Evolutionary conservation across 1,284 basidiomycete species (phyloP).

Genomic region (Rhodotorula sp.): DNA sequence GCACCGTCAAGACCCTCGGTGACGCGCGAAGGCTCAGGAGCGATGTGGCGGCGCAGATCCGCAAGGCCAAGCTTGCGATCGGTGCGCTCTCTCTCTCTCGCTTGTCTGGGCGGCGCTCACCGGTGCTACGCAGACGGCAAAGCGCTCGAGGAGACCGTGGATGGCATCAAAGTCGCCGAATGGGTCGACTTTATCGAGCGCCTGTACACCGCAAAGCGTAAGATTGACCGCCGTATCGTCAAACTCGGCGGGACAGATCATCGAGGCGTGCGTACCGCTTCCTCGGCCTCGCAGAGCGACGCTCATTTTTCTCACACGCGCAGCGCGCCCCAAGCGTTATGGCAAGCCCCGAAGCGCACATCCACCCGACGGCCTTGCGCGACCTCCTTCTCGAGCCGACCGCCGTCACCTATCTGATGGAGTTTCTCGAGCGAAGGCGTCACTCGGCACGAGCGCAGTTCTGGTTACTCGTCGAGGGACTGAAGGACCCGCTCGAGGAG

Average conservation of each 20-base stretch:
- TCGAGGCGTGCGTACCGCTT: background rate
- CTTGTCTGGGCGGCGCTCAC: background rate
- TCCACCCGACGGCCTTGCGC: slow-evolving; percentile 55
- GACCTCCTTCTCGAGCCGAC: slow-evolving; percentile 82
- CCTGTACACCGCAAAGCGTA: slow-evolving; percentile 80
- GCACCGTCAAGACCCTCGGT: slow-evolving; percentile 73
- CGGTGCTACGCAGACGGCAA: slow-evolving; percentile 10
- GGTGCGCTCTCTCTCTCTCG: slow-evolving; percentile 14
- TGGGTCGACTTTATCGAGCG: slow-evolving; percentile 78
- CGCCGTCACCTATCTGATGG: slow-evolving; percentile 92
- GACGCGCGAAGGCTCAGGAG: slow-evolving; percentile 88
- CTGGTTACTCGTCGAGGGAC: slow-evolving; percentile 94
- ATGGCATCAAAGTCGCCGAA: slow-evolving; percentile 59
- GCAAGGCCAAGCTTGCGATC: slow-evolving; percentile 66
- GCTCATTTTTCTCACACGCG: background rate
- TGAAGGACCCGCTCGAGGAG: slow-evolving; percentile 91
- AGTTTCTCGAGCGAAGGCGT: slow-evolving; percentile 90
- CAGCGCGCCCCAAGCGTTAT: slow-evolving; percentile 17
- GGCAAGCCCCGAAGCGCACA: background rate
- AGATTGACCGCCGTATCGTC: slow-evolving; percentile 79
- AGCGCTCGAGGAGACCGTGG: slow-evolving; percentile 67
- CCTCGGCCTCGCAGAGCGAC: background rate
- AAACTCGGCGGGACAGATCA: slow-evolving; percentile 65
- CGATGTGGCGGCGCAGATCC: slow-evolving; percentile 82
- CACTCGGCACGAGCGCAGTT: slow-evolving; percentile 88